A percentile compares a stretch with the other conserved stretches of the same genome.
phyloP scores from a whole-genome alignment of 768 basidiomycete species.

The Leccinum longicurvipes region DNA sequence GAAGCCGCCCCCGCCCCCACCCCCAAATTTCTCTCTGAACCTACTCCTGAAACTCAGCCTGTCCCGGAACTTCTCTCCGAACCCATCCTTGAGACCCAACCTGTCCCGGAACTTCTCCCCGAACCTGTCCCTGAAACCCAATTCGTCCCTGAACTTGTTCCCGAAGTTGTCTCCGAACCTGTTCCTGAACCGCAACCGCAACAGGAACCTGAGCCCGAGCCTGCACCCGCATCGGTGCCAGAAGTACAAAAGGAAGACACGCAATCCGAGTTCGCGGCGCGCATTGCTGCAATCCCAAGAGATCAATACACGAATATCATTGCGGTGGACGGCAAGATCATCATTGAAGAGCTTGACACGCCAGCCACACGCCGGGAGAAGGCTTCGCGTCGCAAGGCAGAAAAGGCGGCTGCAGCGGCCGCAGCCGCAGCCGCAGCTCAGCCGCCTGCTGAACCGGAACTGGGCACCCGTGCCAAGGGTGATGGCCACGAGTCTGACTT shows the following conservation, averaged over 20 bases:
- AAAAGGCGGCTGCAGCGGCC: conserved; percentile 30
- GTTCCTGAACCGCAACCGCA: not conserved
- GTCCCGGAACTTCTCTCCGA: not conserved
- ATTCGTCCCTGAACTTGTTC: not conserved
- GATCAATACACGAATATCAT: conserved; percentile 31
- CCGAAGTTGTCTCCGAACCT: not conserved
- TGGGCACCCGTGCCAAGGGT: conserved; percentile 1
- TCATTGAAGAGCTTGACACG: conserved; percentile 72
- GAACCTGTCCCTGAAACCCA: not conserved
- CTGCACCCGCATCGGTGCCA: not conserved
- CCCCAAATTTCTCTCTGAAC: not conserved
- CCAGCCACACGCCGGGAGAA: conserved; percentile 64
- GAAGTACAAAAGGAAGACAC: conserved; percentile 8
- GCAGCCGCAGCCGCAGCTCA: conserved; percentile 5
- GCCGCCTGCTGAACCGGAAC: not conserved
- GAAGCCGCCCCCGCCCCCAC: not conserved
- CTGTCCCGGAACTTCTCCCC: not conserved
- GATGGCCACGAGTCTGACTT: conserved; percentile 39
- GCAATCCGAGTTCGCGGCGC: conserved; percentile 22
- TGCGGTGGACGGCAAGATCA: conserved; percentile 46
- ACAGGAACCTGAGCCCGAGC: not conserved
- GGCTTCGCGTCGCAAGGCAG: conserved; percentile 44
- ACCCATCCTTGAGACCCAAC: not conserved
- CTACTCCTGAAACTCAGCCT: not conserved
- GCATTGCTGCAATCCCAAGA: conserved; percentile 25